Evolutionary conservation across 257 asterid genomes (phyloP).

Genomic region (Gentiana macrophylla): DNA sequence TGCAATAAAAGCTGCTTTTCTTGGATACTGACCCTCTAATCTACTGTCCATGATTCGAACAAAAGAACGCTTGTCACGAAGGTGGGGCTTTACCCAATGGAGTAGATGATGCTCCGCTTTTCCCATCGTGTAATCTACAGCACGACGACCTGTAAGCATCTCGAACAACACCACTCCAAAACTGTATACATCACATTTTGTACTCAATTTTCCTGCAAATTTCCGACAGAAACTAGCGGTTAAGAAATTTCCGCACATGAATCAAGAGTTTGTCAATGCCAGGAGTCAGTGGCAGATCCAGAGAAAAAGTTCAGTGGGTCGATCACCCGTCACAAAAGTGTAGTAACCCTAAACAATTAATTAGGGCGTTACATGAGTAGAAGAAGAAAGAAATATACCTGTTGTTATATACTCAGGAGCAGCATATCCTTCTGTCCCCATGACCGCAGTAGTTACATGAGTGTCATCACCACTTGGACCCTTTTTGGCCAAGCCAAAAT

Average conservation of each 20-base stretch:
- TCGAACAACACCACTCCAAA: constrained; percentile 36
- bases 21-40: constrained; percentile 31
- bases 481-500: constrained; percentile 30
- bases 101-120: constrained; percentile 17
- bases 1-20: constrained; percentile 20
- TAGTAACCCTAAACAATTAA: no score
- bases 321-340: no score
- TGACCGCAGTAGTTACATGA: constrained; percentile 24
- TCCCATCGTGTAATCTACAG: constrained; percentile 14
- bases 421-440: constrained; percentile 36
- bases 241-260: no score
- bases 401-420: constrained; percentile 28
- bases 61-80: constrained; percentile 19
- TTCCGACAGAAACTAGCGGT: not conserved
- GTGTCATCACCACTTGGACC: constrained; percentile 30
- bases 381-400: constrained; percentile 12
- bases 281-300: no score
- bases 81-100: constrained; percentile 25
- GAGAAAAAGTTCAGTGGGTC: no score
- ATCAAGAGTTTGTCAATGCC: no score
- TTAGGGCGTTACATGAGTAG: no score
- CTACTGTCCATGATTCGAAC: constrained; percentile 25
- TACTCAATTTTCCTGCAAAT: constrained; percentile 18
- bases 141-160: constrained; percentile 28
- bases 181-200: constrained; percentile 30